A percentile compares a stretch with the other conserved stretches of the same genome.
Evolutionary conservation across 257 asterid genomes (phyloP).

Genomic region (Gentiana dahurica): DNA sequence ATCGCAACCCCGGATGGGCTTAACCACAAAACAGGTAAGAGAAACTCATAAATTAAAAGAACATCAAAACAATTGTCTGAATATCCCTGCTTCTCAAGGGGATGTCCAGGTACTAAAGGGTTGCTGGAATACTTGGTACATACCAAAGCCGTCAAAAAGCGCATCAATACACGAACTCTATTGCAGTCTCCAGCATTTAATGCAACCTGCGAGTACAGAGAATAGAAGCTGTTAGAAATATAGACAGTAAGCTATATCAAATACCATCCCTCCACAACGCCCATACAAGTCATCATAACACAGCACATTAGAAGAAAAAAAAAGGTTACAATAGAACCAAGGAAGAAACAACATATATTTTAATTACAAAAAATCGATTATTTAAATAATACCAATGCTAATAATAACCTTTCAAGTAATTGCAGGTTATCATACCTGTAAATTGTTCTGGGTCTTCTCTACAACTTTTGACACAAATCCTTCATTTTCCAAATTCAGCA

Average conservation of each 20-base stretch:
- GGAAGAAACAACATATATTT: not conserved
- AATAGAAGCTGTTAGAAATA: no score
- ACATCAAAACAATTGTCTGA: no score
- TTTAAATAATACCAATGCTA: not conserved
- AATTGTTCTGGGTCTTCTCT: conserved; percentile 49
- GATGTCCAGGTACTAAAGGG: no score
- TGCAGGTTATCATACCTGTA: conserved; percentile 56
- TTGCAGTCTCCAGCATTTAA: conserved; percentile 59
- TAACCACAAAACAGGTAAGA: no score
- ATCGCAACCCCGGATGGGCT: not conserved
- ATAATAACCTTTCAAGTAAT: not conserved
- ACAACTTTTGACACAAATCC: conserved; percentile 61
- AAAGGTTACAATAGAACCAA: not conserved
- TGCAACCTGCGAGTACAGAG: conserved; percentile 50
- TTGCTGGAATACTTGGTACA: conserved; percentile 5
- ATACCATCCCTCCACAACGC: no score
- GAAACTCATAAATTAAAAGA: no score
- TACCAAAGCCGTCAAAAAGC: conserved; percentile 88
- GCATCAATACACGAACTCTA: conserved; percentile 70
- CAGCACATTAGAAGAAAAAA: not conserved
- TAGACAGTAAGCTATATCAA: no score
- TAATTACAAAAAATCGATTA: not conserved
- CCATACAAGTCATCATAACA: no score
- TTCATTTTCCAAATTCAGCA: conserved; percentile 90
- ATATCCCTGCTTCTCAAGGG: no score